These are phyloP conservation scores for Mycena filopes DNA, from an alignment of 768 basidiomycete species.

Conservation along the genomic window DNA sequence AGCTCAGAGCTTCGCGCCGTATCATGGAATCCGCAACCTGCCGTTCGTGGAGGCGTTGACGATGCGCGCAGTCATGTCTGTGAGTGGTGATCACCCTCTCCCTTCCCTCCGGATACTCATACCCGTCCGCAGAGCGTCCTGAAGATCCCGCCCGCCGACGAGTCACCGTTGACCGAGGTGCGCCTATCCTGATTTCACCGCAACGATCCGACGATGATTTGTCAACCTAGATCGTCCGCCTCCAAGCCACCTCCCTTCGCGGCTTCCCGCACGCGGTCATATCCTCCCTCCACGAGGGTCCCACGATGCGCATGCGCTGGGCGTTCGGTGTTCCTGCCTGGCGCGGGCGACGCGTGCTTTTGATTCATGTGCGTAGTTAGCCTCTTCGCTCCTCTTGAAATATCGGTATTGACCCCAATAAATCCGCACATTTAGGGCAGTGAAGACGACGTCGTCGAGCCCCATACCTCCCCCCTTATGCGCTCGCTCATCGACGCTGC, in stretches of 20 bases:
- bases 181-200: background rate
- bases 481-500: constrained; percentile 3
- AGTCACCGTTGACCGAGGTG: constrained; percentile 8
- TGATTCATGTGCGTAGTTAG: constrained; percentile 16
- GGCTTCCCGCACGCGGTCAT: constrained; percentile 60
- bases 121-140: background rate
- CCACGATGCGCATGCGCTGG: constrained; percentile 32
- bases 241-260: constrained; percentile 60
- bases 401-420: background rate
- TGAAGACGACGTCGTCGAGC: constrained; percentile 10
- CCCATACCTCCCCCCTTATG: background rate
- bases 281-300: constrained; percentile 60
- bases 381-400: background rate
- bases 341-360: constrained; percentile 6
- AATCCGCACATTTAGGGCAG: background rate
- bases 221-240: constrained; percentile 54
- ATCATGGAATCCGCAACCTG: background rate
- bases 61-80: background rate
- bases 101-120: no score
- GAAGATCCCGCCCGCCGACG: background rate
- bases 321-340: constrained; percentile 8
- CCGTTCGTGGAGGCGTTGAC: background rate
- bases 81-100: background rate
- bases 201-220: background rate
- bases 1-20: background rate